phyloP scores from a whole-genome alignment of 345 rosid species.

The Melastoma malabathricum region DNA sequence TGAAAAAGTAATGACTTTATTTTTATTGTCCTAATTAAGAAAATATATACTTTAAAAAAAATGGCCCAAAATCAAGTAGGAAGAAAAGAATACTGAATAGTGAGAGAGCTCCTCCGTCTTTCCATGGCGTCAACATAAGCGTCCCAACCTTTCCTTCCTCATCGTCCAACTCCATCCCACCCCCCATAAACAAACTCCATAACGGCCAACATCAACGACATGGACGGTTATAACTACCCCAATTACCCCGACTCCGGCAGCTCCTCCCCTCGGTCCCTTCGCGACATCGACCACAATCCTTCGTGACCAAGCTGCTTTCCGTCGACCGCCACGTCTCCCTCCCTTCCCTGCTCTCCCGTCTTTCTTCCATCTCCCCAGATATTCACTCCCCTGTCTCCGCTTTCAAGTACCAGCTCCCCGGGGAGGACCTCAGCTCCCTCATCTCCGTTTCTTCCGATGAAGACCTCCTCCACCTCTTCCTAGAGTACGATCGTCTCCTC shows the following conservation, averaged over 20 bases:
- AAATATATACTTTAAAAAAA: too few species aligned
- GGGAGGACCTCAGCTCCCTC: constrained; percentile 56
- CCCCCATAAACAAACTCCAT: not conserved
- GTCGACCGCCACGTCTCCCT: constrained; percentile 36
- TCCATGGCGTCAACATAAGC: too few species aligned
- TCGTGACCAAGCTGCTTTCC: constrained; percentile 47
- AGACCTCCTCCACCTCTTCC: constrained; percentile 57
- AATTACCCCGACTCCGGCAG: constrained; percentile 47
- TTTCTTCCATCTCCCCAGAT: constrained; percentile 22
- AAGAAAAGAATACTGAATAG: too few species aligned
- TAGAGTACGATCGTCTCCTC: constrained; percentile 40
- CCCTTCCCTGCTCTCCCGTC: constrained; percentile 21
- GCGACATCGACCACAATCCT: constrained; percentile 39
- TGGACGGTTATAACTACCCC: constrained; percentile 38
- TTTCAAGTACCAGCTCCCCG: constrained; percentile 58
- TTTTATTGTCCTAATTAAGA: too few species aligned
- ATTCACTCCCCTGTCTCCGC: constrained; percentile 16
- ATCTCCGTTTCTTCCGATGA: constrained; percentile 55
- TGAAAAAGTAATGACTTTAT: too few species aligned
- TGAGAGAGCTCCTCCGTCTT: too few species aligned
- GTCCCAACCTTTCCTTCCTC: not conserved
- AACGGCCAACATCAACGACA: not conserved
- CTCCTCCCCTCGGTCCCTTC: constrained; percentile 42
- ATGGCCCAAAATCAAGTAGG: too few species aligned
- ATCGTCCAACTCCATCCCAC: not conserved